Conservation (phyloP, 1,284 basidiomycete genomes). For the Phaffia rhodozyma region DNA sequence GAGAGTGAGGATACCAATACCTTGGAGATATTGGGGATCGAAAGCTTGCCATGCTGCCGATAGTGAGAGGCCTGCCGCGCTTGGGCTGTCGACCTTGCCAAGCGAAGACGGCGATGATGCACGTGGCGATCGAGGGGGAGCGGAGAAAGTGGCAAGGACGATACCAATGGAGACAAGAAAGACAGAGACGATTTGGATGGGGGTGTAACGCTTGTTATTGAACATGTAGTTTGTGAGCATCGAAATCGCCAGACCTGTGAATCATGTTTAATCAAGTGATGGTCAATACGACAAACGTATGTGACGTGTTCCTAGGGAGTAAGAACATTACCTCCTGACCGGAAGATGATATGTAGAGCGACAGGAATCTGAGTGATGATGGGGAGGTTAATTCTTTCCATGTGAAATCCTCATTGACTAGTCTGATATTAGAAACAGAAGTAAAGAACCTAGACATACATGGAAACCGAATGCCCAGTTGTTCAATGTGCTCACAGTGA, state of each 20-base stretch:
- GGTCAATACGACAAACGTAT: constrained; percentile 45
- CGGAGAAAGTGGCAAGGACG: constrained; percentile 68
- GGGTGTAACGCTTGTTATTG: constrained; percentile 50
- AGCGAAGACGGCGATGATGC: constrained; percentile 13
- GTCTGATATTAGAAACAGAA: background rate
- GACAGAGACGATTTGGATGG: constrained; percentile 56
- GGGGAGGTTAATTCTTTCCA: background rate
- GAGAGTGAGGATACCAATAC: constrained; percentile 54
- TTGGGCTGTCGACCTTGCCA: background rate
- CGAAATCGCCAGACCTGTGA: constrained; percentile 34
- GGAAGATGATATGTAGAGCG: constrained; percentile 86
- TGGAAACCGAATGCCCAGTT: constrained; percentile 73
- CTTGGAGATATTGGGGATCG: constrained; percentile 38
- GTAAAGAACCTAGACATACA: constrained; percentile 19
- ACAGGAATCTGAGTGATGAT: constrained; percentile 56
- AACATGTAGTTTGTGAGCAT: constrained; percentile 34
- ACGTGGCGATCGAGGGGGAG: constrained; percentile 34
- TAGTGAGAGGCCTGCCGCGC: constrained; percentile 19
- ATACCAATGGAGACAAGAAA: constrained; percentile 70
- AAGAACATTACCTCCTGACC: constrained; percentile 75
- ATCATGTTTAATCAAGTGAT: constrained; percentile 12
- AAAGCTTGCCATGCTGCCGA: constrained; percentile 34
- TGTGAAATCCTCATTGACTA: too few species aligned
- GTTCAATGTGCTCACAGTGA: constrained; percentile 45
- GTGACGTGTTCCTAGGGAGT: constrained; percentile 25